Conservation (phyloP, 108 stramenopile genomes). For the Cyclotella sp. region DNA sequence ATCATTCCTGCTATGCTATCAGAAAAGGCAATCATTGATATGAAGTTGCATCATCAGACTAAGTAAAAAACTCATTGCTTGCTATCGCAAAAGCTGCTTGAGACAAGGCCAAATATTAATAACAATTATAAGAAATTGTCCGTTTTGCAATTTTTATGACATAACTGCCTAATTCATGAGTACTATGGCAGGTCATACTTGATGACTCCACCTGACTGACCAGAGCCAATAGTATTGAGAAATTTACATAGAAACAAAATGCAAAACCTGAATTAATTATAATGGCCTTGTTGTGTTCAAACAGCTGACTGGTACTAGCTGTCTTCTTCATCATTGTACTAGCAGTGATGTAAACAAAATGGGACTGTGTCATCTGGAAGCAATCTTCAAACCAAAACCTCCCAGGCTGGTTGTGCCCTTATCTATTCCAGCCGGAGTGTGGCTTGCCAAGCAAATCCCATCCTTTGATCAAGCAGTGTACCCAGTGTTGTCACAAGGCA, state of each 20-base stretch:
- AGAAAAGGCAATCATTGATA: slow-evolving; percentile 86
- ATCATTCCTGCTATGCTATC: slow-evolving; percentile 62
- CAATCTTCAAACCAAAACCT: not conserved
- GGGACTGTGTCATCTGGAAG: not conserved
- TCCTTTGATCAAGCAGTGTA: too few species aligned
- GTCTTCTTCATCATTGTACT: not conserved
- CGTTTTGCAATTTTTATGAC: too few species aligned
- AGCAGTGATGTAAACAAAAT: not conserved
- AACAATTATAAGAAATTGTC: not conserved
- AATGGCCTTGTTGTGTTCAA: not conserved
- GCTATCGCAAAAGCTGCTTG: slow-evolving; percentile 79
- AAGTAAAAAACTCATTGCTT: slow-evolving; percentile 71
- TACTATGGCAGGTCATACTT: not conserved
- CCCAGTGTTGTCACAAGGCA: too few species aligned
- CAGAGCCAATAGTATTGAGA: not conserved
- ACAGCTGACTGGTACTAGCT: not conserved
- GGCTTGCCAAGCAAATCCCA: not conserved
- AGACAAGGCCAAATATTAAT: slow-evolving; percentile 35
- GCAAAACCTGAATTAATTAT: not conserved
- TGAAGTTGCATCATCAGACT: slow-evolving; percentile 85
- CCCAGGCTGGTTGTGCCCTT: not conserved
- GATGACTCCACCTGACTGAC: not conserved
- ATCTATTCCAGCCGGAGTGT: not conserved
- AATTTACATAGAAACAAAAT: not conserved
- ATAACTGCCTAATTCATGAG: too few species aligned